Evolutionary conservation across 75 land plant genomes (phyloP).

Genomic region (Cupressus sempervirens): DNA sequence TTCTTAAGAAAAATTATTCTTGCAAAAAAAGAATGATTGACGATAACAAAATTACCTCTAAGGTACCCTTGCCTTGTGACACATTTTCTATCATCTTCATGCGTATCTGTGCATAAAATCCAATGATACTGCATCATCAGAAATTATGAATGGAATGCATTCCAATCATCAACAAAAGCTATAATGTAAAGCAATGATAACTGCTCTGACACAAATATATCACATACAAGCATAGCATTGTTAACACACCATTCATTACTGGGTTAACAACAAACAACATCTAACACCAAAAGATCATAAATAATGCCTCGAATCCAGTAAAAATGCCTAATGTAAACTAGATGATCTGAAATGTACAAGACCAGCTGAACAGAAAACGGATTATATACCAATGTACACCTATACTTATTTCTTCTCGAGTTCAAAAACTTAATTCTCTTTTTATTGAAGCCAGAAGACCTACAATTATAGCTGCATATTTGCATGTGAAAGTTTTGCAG

Average conservation of each 20-base stretch:
- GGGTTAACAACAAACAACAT: not conserved
- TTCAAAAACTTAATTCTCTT: not conserved
- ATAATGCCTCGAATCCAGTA: not conserved
- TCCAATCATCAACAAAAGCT: not conserved
- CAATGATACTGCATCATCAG: not conserved
- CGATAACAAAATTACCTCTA: slow-evolving; percentile 57
- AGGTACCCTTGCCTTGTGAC: slow-evolving; percentile 70
- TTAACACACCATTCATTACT: not conserved
- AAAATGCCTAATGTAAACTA: not conserved
- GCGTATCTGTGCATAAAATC: slow-evolving; percentile 49
- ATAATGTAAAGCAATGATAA: not conserved
- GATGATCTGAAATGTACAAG: not conserved
- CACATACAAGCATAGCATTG: not conserved
- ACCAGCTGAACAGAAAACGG: not conserved
- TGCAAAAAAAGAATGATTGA: not conserved
- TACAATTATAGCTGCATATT: not conserved
- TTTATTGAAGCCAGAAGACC: not conserved
- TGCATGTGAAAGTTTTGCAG: not conserved
- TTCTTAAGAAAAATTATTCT: not conserved
- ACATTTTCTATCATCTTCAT: slow-evolving; percentile 86
- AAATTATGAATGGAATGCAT: not conserved
- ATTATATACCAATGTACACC: not conserved
- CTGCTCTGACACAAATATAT: not conserved
- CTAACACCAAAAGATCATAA: not conserved
- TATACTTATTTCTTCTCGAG: not conserved